A percentile compares a stretch with the other conserved stretches of the same genome.
phyloP scores from a whole-genome alignment of 2,329 filamentous ascomycete genomes.

The Colletotrichum viniferum region DNA sequence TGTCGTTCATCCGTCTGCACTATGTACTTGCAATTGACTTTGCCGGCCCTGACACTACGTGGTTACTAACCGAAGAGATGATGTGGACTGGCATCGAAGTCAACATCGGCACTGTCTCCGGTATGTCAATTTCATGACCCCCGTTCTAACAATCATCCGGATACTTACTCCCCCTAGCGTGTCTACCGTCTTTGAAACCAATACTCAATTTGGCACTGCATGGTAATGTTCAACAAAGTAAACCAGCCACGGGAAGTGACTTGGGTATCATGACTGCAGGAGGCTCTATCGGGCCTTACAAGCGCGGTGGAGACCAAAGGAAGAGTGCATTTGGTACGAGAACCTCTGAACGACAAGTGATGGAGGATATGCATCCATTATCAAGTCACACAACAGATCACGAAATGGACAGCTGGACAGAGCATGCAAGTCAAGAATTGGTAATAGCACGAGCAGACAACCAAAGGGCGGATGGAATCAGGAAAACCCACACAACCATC shows the following conservation, averaged over 20 bases:
- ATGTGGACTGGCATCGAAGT: background rate
- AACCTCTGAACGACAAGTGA: background rate
- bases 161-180: background rate
- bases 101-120: background rate
- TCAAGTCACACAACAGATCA: background rate
- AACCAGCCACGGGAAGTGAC: background rate
- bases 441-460: background rate
- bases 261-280: background rate
- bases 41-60: slow-evolving; percentile 26
- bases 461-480: background rate
- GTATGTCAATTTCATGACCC: background rate
- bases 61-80: slow-evolving; percentile 22
- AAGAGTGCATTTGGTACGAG: background rate
- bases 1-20: slow-evolving; percentile 22
- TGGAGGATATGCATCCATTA: background rate
- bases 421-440: background rate
- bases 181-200: background rate
- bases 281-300: background rate
- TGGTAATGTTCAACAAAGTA: background rate
- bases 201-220: background rate
- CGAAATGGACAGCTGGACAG: background rate
- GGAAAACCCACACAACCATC: background rate
- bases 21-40: slow-evolving; percentile 19
- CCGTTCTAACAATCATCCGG: background rate
- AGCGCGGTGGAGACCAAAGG: background rate